phyloP scores from a whole-genome alignment of 768 basidiomycete species.

The Mycena chlorophos region DNA sequence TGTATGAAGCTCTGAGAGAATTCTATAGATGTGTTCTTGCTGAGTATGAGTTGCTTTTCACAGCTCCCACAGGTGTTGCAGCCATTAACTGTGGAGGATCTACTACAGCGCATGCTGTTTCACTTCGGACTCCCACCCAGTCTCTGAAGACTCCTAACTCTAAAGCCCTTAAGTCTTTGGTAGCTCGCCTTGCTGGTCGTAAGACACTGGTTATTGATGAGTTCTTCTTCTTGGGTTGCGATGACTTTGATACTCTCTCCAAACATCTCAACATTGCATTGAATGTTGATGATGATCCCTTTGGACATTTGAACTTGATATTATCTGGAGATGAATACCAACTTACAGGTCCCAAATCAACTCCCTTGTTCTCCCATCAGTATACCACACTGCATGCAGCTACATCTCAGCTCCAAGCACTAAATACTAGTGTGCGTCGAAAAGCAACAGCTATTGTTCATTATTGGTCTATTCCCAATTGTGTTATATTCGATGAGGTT shows the following conservation, averaged over 20 bases:
- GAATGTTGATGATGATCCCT: constrained; percentile 8
- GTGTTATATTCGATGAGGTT: constrained; percentile 18
- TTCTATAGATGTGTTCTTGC: constrained; percentile 8
- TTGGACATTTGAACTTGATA: constrained; percentile 14
- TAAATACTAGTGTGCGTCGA: constrained; percentile 4
- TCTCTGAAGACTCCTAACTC: constrained; percentile 5
- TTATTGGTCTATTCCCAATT: constrained; percentile 10
- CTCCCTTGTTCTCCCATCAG: constrained; percentile 2
- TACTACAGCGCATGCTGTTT: constrained; percentile 14
- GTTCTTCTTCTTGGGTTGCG: constrained; percentile 15
- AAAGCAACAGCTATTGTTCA: constrained; percentile 13
- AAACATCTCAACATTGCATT: constrained; percentile 11
- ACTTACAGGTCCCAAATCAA: constrained; percentile 6
- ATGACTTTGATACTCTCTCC: constrained; percentile 11
- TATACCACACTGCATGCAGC: not conserved
- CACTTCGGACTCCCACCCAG: not conserved
- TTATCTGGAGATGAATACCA: constrained; percentile 20
- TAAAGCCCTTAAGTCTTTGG: not conserved
- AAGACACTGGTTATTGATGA: constrained; percentile 17
- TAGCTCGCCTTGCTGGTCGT: not conserved
- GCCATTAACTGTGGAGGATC: constrained; percentile 21
- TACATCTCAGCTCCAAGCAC: constrained; percentile 2
- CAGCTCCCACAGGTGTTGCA: constrained; percentile 24
- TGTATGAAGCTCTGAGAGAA: constrained; percentile 17
- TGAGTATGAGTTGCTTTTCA: constrained; percentile 8